Evolutionary conservation across 2,329 filamentous ascomycete genomes (phyloP), one percentile per base, ranked within the genome.

Genomic region (Exserohilum rostratum): DNA sequence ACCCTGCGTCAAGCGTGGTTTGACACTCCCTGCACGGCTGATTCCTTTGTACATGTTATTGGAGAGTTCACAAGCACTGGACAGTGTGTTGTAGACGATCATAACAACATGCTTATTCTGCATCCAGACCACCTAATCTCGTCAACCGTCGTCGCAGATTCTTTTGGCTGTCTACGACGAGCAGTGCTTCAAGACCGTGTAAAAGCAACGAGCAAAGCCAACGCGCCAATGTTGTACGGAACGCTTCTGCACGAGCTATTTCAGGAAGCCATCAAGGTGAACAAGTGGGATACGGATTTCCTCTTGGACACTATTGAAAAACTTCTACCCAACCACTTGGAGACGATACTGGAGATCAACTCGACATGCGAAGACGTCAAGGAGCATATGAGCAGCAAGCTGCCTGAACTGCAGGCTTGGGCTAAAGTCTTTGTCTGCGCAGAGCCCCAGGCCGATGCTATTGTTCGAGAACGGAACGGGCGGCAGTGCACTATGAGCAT

Each of bases 81-180:
- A 1, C 86, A 88, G 71, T 96, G 93, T 71, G 78, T 96, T 42
- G 83, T 98, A 58, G 90, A 96, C 70, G 91, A 98, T 72, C 81
- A 84, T 2, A 83, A 88, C 45, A 91, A 93, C 66, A 89, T 98
- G 74, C 79, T 99, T 46, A 92, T 99, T 53, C 78, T 99, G 12
- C 93, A 99, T 69, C 95, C 95, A 0, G 95, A 99, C 69, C 93
- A 98, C 76, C 84, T 99, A 30, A 89, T 99, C 48, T 98, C 95
- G 2, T 90, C 95, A 2, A 98, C 95, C 0, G 91, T 96, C 5
- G 90, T 99, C 38, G 93, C 92, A n/a, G 95, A 99, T 75, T 96
- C 95, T 0, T 96, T 98, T 72, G 88, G 87, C 20, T 99, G 95
- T 71, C 88, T 90, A 71, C 89, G 95, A 15, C 89, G 93, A 60